These are phyloP conservation scores for Galeopsis tetrahit DNA, from an alignment of 257 asterid genomes.

Conservation along the genomic window DNA sequence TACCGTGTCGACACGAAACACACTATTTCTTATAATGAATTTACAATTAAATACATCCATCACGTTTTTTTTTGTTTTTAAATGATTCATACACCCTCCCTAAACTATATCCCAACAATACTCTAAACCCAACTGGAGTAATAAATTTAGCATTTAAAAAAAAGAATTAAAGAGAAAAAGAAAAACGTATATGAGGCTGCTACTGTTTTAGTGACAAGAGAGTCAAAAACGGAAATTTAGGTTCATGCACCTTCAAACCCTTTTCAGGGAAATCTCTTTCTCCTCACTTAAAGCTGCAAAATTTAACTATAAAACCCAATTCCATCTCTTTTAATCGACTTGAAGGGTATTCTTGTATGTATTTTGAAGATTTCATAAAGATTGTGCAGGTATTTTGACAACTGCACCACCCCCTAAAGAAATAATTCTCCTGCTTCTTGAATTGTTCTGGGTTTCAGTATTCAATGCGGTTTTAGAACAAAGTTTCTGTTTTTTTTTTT, in stretches of 20 bases:
- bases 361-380: slow-evolving; percentile 21
- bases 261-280: background rate
- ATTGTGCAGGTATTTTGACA: slow-evolving; percentile 34
- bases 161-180: background rate
- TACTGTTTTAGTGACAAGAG: background rate
- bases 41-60: too few relatives aligned
- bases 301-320: background rate
- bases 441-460: slow-evolving; percentile 14
- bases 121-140: too few relatives aligned
- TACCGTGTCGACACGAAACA: too few relatives aligned
- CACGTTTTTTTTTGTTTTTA: too few relatives aligned
- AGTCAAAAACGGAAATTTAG: slow-evolving; percentile 28
- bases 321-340: background rate
- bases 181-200: too few relatives aligned
- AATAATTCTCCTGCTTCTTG: background rate
- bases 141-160: too few relatives aligned
- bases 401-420: background rate
- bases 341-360: background rate
- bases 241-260: slow-evolving; percentile 49
- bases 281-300: background rate
- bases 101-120: too few relatives aligned
- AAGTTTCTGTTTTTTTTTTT: slow-evolving; percentile 3
- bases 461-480: slow-evolving; percentile 25
- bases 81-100: too few relatives aligned
- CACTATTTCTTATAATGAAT: too few relatives aligned